phyloP scores from a whole-genome alignment of 768 basidiomycete species.

The Tylopilus sp. region DNA sequence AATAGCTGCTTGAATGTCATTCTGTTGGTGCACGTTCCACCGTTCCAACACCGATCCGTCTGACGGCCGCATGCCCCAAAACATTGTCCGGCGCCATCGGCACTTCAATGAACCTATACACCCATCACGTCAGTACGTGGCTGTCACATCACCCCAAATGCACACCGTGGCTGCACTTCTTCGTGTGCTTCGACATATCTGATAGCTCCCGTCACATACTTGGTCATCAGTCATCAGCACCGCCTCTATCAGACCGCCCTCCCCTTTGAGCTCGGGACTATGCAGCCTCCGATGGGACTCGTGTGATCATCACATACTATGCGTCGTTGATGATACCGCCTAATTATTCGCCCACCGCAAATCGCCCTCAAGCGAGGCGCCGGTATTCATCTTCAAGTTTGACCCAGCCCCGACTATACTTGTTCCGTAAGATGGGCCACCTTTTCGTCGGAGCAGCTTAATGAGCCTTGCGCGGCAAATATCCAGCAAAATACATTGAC shows the following conservation, averaged over 20 bases:
- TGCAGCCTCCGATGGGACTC: conserved; percentile 44
- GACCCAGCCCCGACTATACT: conserved; percentile 81
- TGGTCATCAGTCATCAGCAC: conserved; percentile 97
- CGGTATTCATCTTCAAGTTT: conserved; percentile 99
- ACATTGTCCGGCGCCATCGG: conserved; percentile 92
- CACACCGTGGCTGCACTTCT: conserved; percentile 49
- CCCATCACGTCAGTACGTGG: conserved; percentile 22
- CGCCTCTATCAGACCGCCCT: conserved; percentile 84
- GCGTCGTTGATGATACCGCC: conserved; percentile 93
- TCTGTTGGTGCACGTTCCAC: conserved; percentile 91
- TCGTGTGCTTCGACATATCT: conserved; percentile 77
- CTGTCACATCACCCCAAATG: not conserved
- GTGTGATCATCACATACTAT: conserved; percentile 40
- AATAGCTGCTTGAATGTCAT: conserved; percentile 96
- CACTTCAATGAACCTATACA: conserved; percentile 76
- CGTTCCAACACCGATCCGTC: conserved; percentile 88
- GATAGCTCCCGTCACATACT: conserved; percentile 91
- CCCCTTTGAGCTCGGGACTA: conserved; percentile 58
- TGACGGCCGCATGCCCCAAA: conserved; percentile 77
- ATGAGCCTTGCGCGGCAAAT: not conserved
- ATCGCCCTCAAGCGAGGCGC: conserved; percentile 75
- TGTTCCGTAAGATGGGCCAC: conserved; percentile 78
- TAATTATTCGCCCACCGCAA: conserved; percentile 80
- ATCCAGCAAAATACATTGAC: not conserved
- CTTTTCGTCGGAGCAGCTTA: conserved; percentile 88